Conservation (phyloP, 805 yeast genomes). For the Pichia nakasei region DNA sequence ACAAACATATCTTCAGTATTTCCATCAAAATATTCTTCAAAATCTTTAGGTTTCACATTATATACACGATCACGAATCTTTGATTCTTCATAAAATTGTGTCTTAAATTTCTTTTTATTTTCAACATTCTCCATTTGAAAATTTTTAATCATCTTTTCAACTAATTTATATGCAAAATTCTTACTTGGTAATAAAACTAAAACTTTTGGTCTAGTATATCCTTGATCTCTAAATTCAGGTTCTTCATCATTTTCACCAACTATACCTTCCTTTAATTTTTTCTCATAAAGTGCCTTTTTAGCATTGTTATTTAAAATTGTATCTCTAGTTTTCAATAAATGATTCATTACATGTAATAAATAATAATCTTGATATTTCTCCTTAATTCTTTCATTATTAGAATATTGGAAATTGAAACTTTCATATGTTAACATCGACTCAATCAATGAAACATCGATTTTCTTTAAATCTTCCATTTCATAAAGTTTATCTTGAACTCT, state of each 20-base stretch:
- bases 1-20: slow-evolving; percentile 89
- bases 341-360: slow-evolving; percentile 68
- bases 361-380: slow-evolving; percentile 49
- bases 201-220: slow-evolving; percentile 89
- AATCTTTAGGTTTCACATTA: slow-evolving; percentile 71
- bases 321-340: slow-evolving; percentile 80
- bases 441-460: slow-evolving; percentile 43
- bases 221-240: slow-evolving; percentile 80
- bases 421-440: slow-evolving; percentile 65
- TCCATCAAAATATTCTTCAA: slow-evolving; percentile 71
- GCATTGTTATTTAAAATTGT: slow-evolving; percentile 69
- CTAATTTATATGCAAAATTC: slow-evolving; percentile 61
- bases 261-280: slow-evolving; percentile 26
- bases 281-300: slow-evolving; percentile 36
- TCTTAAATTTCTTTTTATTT: slow-evolving; percentile 64
- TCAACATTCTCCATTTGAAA: slow-evolving; percentile 72
- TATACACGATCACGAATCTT: slow-evolving; percentile 21
- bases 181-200: slow-evolving; percentile 79
- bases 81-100: slow-evolving; percentile 52
- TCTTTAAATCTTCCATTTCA: slow-evolving; percentile 24
- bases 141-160: slow-evolving; percentile 49
- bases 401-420: slow-evolving; percentile 53
- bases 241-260: slow-evolving; percentile 25
- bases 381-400: slow-evolving; percentile 33
- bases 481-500: slow-evolving; percentile 31